phyloP scores from a whole-genome alignment of 2,329 filamentous ascomycete species.

The Sphaerulina musiva region DNA sequence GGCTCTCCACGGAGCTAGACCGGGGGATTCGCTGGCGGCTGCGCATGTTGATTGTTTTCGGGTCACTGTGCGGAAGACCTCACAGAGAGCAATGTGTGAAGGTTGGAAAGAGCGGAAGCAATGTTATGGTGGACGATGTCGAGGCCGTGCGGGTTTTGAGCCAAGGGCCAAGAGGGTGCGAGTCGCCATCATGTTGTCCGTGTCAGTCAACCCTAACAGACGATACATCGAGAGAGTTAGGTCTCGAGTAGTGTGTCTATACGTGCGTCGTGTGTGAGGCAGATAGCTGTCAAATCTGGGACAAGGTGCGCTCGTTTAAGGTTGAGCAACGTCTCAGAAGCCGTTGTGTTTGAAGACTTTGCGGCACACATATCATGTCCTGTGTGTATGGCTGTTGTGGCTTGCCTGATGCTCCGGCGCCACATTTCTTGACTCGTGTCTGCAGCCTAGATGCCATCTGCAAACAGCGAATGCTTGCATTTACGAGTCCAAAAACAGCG shows the following conservation, averaged over 20 bases:
- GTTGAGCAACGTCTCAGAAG: constrained; percentile 4
- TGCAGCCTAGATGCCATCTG: not conserved
- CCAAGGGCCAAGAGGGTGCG: not conserved
- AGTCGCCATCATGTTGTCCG: not conserved
- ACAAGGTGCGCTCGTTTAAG: not conserved
- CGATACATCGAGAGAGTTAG: not conserved
- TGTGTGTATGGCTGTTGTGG: constrained; percentile 1
- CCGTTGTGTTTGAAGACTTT: constrained; percentile 1
- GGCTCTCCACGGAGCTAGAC: constrained; percentile 4
- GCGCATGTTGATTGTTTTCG: not conserved
- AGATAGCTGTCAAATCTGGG: not conserved
- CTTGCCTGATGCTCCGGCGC: not conserved
- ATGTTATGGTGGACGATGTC: not conserved
- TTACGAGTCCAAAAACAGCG: not conserved
- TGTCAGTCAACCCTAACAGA: not conserved
- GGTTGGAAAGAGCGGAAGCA: not conserved
- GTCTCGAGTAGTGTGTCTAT: not conserved
- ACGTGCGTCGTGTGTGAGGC: not conserved
- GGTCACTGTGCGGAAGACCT: not conserved
- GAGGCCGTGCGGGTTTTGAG: not conserved
- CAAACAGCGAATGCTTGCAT: not conserved
- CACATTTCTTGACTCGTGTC: not conserved
- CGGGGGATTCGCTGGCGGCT: not conserved
- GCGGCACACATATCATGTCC: not conserved
- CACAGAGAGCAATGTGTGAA: not conserved